Conservation (phyloP, 805 yeast genomes). For the Candida anglica region DNA sequence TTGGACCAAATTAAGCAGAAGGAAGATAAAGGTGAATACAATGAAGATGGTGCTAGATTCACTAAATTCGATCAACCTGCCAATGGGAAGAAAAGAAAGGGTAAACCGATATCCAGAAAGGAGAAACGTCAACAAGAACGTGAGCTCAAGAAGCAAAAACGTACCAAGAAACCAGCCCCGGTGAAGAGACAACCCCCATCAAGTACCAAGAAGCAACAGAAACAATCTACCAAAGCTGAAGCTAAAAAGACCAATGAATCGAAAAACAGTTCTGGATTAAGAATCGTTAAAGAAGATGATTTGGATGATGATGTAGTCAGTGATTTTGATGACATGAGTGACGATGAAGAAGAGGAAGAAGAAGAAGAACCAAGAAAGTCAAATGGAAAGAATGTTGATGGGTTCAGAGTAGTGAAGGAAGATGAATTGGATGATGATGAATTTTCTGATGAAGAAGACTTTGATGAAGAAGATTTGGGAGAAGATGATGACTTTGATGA, state of each 20-base stretch:
- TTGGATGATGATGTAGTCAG: slow-evolving; percentile 19
- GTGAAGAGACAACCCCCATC: slow-evolving; percentile 7
- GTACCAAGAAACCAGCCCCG: slow-evolving; percentile 13
- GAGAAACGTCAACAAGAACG: slow-evolving; percentile 34
- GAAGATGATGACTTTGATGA: slow-evolving; percentile 4
- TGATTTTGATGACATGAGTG: slow-evolving; percentile 9
- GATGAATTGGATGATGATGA: slow-evolving; percentile 23
- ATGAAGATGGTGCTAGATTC: slow-evolving; percentile 29
- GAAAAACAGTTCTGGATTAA: slow-evolving; percentile 8
- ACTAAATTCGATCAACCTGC: slow-evolving; percentile 6
- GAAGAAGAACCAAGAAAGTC: slow-evolving; percentile 15
- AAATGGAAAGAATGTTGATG: slow-evolving; percentile 4
- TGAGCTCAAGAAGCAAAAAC: slow-evolving; percentile 27
- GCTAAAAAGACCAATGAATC: slow-evolving; percentile 8
- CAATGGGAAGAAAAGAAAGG: slow-evolving; percentile 17
- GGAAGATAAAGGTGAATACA: slow-evolving; percentile 41
- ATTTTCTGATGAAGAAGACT: neutral
- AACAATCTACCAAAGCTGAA: slow-evolving; percentile 2
- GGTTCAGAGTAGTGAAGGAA: slow-evolving; percentile 23
- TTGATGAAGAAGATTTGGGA: neutral
- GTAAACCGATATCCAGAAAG: slow-evolving; percentile 24
- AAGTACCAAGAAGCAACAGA: slow-evolving; percentile 2
- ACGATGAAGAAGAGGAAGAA: slow-evolving; percentile 8
- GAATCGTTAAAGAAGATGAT: slow-evolving; percentile 29
- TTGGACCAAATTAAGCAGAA: slow-evolving; percentile 45